phyloP scores from a whole-genome alignment of 2,329 filamentous ascomycete species.

The Ophiostoma australiae region DNA sequence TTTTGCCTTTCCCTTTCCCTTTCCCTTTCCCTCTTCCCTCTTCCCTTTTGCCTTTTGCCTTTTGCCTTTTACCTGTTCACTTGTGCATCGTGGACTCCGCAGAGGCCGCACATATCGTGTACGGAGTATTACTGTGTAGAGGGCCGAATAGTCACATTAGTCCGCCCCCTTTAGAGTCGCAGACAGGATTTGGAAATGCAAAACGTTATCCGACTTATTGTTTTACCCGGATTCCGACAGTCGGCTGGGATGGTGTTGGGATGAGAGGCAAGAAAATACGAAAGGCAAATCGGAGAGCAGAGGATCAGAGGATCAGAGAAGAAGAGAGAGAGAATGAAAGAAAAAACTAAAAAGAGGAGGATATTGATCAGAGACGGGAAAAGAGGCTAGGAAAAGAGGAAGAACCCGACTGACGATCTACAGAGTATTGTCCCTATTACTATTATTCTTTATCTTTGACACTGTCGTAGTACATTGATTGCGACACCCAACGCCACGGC shows the following conservation, averaged over 20 bases:
- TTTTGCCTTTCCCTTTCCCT: background rate
- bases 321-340: too few species aligned
- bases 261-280: background rate
- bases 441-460: background rate
- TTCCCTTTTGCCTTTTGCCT: background rate
- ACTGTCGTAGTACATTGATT: background rate
- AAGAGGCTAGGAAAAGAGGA: conserved; percentile 2
- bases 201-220: background rate
- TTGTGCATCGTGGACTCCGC: background rate
- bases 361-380: background rate
- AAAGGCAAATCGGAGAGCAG: background rate
- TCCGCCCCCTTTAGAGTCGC: background rate
- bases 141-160: background rate
- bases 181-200: background rate
- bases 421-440: too few species aligned
- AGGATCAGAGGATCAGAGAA: background rate
- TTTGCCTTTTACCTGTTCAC: background rate
- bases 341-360: background rate
- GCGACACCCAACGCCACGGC: conserved; percentile 5
- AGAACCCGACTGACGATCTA: background rate
- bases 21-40: too few species aligned
- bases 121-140: background rate
- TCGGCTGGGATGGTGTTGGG: background rate
- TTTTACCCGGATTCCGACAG: background rate
- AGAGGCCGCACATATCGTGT: background rate